These are phyloP conservation scores for Tuber calosporum DNA, from an alignment of 495 filamentous ascomycete genomes.

Conservation along the genomic window DNA sequence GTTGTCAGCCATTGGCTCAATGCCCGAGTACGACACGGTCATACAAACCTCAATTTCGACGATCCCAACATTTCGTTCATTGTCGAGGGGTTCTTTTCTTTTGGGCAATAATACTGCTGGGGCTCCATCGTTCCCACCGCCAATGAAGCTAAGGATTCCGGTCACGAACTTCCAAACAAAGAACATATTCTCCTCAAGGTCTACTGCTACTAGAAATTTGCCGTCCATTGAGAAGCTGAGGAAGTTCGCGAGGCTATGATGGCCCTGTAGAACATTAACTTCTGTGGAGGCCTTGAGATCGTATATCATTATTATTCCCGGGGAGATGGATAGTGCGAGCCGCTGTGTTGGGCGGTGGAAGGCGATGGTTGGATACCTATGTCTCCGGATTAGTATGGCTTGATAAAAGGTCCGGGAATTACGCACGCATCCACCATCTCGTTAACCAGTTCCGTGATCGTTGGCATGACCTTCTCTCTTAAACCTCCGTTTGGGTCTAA, in stretches of 20 bases:
- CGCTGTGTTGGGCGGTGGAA: slow-evolving; percentile 40
- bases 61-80: slow-evolving; percentile 13
- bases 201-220: slow-evolving; percentile 30
- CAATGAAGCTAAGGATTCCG: slow-evolving; percentile 38
- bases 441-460: slow-evolving; percentile 36
- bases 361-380: slow-evolving; percentile 24
- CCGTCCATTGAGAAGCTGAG: slow-evolving; percentile 29
- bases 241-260: slow-evolving; percentile 19
- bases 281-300: slow-evolving; percentile 30
- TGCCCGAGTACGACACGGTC: background rate
- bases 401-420: background rate
- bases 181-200: slow-evolving; percentile 21
- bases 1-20: background rate
- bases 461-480: slow-evolving; percentile 32
- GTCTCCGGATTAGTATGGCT: background rate
- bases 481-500: slow-evolving; percentile 31
- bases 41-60: slow-evolving; percentile 23
- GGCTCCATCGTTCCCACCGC: slow-evolving; percentile 30
- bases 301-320: slow-evolving; percentile 28
- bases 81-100: slow-evolving; percentile 19
- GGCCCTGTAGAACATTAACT: slow-evolving; percentile 26
- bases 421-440: slow-evolving; percentile 23
- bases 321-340: slow-evolving; percentile 24
- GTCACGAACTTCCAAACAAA: slow-evolving; percentile 34
- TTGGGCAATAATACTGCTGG: slow-evolving; percentile 21